phyloP scores from a whole-genome alignment of 176 grass and related monocot species.

The Hyparrhenia diplandra region DNA sequence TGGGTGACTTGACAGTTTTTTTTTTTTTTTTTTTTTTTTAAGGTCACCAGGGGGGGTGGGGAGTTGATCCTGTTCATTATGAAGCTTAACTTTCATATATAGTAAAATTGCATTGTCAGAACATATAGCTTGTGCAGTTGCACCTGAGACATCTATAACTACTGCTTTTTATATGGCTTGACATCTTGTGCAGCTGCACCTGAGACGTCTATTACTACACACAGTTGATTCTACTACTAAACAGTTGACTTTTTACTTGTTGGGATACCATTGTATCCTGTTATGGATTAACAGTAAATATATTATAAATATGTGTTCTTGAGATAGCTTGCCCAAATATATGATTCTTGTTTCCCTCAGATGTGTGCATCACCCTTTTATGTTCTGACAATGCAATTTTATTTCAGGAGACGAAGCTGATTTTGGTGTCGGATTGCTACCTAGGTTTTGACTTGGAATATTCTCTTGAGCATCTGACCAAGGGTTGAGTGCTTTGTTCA shows the following conservation, averaged over 20 bases:
- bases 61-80: too few relatives aligned
- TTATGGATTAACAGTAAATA: slow-evolving; percentile 2
- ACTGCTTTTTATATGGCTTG: too few relatives aligned
- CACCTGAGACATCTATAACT: too few relatives aligned
- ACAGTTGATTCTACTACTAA: neutral
- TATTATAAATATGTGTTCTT: neutral
- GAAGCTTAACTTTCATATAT: too few relatives aligned
- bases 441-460: slow-evolving; percentile 74
- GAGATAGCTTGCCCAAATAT: neutral
- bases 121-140: neutral
- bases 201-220: neutral
- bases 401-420: slow-evolving; percentile 79
- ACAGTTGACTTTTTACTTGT: neutral
- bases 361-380: neutral
- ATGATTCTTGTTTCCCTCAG: neutral
- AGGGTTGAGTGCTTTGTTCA: slow-evolving; percentile 20
- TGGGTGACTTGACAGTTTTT: neutral
- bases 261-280: neutral
- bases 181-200: neutral
- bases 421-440: slow-evolving; percentile 92
- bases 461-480: slow-evolving; percentile 43
- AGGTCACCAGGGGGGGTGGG: too few relatives aligned
- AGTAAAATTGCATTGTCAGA: too few relatives aligned
- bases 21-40: too few relatives aligned
- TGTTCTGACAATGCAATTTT: slow-evolving; percentile 19